Base-by-base conservation (phyloP, 2,329 filamentous ascomycete genomes). In the Verticillium longisporum region DNA sequence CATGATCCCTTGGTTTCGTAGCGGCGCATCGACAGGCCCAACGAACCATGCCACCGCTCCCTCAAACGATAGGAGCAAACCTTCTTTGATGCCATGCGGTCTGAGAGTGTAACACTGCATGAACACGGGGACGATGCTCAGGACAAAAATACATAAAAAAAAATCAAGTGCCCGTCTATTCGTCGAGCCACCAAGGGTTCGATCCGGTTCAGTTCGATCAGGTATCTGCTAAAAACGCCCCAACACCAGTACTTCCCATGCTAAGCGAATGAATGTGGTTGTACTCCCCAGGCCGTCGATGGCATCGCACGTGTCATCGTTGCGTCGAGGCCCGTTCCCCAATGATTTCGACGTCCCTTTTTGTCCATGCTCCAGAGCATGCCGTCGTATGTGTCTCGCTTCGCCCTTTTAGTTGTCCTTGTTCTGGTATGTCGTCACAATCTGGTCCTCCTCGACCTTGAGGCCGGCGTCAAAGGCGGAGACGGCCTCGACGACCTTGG, bases 401-500 rank as follows among this genome's bases (percentile, higher is more conserved):
- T 50, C 45, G 7, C 18, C 13, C 45, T 9, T 26, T 9, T 50
- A 50, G 45, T 55, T 54, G 57, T 59, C 50, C 41, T 59, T 45
- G 41, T 59, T 36, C 32, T 59, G 31, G 41, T 53, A 59, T n/a
- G 45, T 78, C 13, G 83, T 79, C 57, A 95, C 83, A 32, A 88
- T 75, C 70, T 89, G 79, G 70, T 97, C 92, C 69, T 93, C 87
- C 75, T 97, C 92, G 64, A 97, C 85, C 62, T 77, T 72, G 21
- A 72, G 66, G 54, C 81, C 73, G 36, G 76, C 72, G 60, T 79
- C 86, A 76, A 84, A 80, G 1, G 84, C 77, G 67, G 88, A 83
- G 34, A 97, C 83, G 5, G 80, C 81, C 62, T 91, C 81, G 61
- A 96, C 80, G 21, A 87, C 83, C 68, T 86, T 85, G 61, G 85